Percentiles rank a stretch among this genome's conserved stretches.
These are phyloP conservation scores for Carex arenaria DNA, from an alignment of 202 grass and related monocot genomes.

Conservation along the genomic window DNA sequence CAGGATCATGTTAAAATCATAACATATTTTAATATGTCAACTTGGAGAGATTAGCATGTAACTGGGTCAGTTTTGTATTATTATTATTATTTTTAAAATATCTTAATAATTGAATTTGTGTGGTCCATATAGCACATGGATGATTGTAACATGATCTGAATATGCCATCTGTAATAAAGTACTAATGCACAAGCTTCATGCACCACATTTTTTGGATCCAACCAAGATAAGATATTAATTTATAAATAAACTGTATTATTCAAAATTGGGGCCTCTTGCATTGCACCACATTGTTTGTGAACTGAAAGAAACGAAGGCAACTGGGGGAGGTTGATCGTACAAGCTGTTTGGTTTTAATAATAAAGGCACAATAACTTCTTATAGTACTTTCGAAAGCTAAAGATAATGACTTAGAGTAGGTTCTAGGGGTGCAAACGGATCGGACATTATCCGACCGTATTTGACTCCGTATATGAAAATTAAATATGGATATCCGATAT, in stretches of 20 bases:
- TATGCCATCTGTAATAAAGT: neutral
- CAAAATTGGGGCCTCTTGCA: no score
- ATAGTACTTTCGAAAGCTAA: no score
- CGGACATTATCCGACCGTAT: no score
- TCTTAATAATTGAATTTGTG: neutral
- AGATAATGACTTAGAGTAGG: no score
- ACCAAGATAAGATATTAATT: neutral
- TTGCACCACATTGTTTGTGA: neutral
- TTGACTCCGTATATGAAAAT: no score
- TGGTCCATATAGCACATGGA: neutral
- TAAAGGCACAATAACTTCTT: no score
- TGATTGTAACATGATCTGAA: neutral
- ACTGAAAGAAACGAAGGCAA: neutral
- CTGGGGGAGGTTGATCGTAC: neutral
- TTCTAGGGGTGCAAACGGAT: no score
- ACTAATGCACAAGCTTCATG: neutral
- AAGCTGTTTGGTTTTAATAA: neutral
- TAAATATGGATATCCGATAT: no score
- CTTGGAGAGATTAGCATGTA: neutral
- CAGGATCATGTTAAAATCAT: neutral
- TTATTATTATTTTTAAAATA: neutral
- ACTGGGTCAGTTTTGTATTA: no score
- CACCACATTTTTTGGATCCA: neutral
- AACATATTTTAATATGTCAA: neutral
- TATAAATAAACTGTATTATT: neutral